Evolutionary conservation across 306 rosid species (phyloP), one percentile per base, ranked within the genome.

Genomic region (Begonia fuchsioides): DNA sequence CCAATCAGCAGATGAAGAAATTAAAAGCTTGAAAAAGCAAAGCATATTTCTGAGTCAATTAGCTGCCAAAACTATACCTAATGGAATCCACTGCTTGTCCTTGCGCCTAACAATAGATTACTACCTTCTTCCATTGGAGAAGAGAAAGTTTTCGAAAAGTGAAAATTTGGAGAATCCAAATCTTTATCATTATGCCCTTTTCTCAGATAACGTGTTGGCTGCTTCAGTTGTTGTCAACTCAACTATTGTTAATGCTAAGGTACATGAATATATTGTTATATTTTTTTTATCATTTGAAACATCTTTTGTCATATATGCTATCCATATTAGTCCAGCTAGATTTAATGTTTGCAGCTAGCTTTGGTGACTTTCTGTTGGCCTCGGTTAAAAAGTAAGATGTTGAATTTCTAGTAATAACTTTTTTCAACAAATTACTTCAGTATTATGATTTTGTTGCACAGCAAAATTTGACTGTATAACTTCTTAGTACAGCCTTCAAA

Each of bases 141-240:
- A 82, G 69, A 78, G 94, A 62, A 82, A 73, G 65, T 92, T 85
- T 68, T 94, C 98, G 11, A 43, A 66, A 71, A 79, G 81, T 39
- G 96, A 92, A 70, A 92, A 86, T 59, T 64, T 92, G 65, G 96
- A 80, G 62, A 72, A 92, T 68, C 88, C 96, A 38, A 65, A 40
- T 54, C 86, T 92, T 46, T 75, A 82, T 62, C 96, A 92, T 70
- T 92, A 92, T 51, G 96, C 98, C 19, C 79, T 92, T 53, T 92
- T 92, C 73, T 92, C 96, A n/a, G 98, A 92, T 76, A 92, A 92
- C 55, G 98, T 92, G 63, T 73, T 92, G 93, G 98, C 96, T 65
- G 94, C 98, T 56, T 92, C 94, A 9, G 94, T 92, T 12, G 96
- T 92, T 44, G 94, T 92, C 71, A 92, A 86, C 74, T 85, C 96